These are phyloP conservation scores for Trifolium fragiferum DNA, from an alignment of 306 rosid species.

Conservation along the genomic window DNA sequence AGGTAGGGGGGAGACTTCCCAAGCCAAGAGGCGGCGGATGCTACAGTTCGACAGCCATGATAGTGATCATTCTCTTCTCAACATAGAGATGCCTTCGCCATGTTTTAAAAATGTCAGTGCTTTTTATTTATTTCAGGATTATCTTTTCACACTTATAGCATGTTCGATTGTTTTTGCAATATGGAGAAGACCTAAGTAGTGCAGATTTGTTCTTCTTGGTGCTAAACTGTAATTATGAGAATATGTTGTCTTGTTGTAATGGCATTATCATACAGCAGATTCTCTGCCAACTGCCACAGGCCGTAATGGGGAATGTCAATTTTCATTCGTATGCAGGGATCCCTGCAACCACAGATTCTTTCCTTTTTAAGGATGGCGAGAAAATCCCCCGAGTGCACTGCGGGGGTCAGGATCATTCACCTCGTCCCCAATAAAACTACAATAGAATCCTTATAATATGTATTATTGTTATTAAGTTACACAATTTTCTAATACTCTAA, in stretches of 20 bases:
- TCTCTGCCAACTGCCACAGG: not conserved
- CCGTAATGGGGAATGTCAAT: not conserved
- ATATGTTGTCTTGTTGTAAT: not conserved
- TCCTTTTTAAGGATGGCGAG: not conserved
- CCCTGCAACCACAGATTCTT: not conserved
- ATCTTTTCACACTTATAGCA: conserved; percentile 2
- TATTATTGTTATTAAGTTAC: not conserved
- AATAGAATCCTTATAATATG: not conserved
- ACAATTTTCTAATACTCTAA: too few relatives aligned
- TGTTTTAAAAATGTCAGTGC: conserved; percentile 71
- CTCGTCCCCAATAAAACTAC: not conserved
- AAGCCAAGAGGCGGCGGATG: conserved; percentile 89
- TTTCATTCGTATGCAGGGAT: not conserved
- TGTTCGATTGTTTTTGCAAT: conserved; percentile 10
- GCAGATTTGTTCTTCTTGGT: conserved; percentile 8
- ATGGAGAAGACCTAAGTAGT: conserved; percentile 10
- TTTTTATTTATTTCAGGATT: conserved; percentile 24
- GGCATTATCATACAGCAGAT: not conserved
- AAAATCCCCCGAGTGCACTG: not conserved
- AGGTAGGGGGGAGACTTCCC: conserved; percentile 67
- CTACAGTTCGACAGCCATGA: conserved; percentile 69
- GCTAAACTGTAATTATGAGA: conserved; percentile 22
- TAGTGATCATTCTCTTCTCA: conserved; percentile 50
- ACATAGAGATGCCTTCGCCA: conserved; percentile 61
- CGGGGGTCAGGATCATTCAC: not conserved